Evolutionary conservation across 2,329 filamentous ascomycete species (phyloP).

Genomic region (Phaeophleospora eucalypticola): DNA sequence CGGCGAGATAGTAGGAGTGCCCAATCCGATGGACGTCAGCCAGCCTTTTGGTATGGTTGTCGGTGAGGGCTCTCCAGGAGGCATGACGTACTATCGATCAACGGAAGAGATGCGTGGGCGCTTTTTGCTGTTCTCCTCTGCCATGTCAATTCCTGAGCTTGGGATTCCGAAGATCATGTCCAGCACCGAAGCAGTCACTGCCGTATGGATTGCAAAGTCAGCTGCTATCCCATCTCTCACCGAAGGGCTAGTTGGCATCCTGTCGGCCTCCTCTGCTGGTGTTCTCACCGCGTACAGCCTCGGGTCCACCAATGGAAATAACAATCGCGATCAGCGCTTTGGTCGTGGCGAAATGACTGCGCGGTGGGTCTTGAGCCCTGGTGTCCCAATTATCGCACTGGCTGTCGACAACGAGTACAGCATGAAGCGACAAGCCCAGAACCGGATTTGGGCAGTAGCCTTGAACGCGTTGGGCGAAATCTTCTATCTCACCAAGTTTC

Average conservation of each 20-base stretch:
- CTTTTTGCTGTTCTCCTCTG: constrained; percentile 62
- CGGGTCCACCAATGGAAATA: constrained; percentile 42
- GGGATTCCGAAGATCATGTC: constrained; percentile 75
- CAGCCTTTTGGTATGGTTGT: constrained; percentile 77
- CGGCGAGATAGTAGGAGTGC: constrained; percentile 68
- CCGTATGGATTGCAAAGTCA: constrained; percentile 88
- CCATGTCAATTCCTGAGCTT: constrained; percentile 58
- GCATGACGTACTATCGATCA: constrained; percentile 72
- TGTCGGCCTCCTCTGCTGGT: constrained; percentile 79
- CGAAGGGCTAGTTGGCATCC: constrained; percentile 72
- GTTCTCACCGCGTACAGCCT: constrained; percentile 79
- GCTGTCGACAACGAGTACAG: constrained; percentile 80
- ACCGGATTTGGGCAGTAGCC: constrained; percentile 84
- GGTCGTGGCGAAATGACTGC: constrained; percentile 75
- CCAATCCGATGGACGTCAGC: constrained; percentile 88
- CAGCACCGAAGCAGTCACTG: constrained; percentile 66
- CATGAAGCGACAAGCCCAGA: constrained; percentile 61
- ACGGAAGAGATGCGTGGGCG: constrained; percentile 70
- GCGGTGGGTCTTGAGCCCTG: constrained; percentile 85
- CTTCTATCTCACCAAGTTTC: constrained; percentile 74
- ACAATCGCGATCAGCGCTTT: constrained; percentile 58
- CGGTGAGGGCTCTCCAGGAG: constrained; percentile 82
- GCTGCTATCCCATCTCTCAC: constrained; percentile 66
- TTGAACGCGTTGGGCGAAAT: constrained; percentile 90
- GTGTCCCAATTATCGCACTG: constrained; percentile 83